Conservation (phyloP, 805 yeast species). For the Kodamaea hsintzibuensis region DNA sequence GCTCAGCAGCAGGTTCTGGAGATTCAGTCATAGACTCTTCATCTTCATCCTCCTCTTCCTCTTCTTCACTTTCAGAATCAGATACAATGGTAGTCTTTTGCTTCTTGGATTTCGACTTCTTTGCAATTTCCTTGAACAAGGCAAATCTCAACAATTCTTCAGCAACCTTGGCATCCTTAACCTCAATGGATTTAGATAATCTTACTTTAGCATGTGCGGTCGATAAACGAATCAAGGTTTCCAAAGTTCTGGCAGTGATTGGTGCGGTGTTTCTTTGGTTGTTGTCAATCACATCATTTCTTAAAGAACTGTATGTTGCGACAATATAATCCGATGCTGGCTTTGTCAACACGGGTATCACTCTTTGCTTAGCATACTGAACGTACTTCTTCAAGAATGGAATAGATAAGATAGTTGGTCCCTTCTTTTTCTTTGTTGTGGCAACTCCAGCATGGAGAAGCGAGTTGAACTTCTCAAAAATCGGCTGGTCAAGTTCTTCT, state of each 20-base stretch:
- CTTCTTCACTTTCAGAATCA: conserved; percentile 28
- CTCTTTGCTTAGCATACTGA: conserved; percentile 89
- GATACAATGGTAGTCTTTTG: conserved; percentile 19
- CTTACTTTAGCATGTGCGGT: conserved; percentile 98
- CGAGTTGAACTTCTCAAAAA: conserved; percentile 84
- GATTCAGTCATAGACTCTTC: conserved; percentile 22
- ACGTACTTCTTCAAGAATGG: conserved; percentile 88
- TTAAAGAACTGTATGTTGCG: conserved; percentile 71
- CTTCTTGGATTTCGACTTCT: conserved; percentile 26
- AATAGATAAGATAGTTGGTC: conserved; percentile 55
- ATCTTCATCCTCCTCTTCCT: conserved; percentile 34
- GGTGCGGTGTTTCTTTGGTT: conserved; percentile 85
- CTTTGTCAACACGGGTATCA: conserved; percentile 75
- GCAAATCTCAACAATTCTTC: conserved; percentile 84
- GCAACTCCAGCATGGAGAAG: conserved; percentile 77
- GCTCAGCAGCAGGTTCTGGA: conserved; percentile 12
- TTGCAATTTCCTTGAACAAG: conserved; percentile 70
- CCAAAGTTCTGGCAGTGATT: conserved; percentile 96
- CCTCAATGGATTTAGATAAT: conserved; percentile 70
- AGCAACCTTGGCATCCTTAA: conserved; percentile 81
- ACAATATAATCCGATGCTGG: conserved; percentile 82
- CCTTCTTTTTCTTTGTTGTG: conserved; percentile 20
- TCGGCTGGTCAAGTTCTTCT: conserved; percentile 49
- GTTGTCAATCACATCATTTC: conserved; percentile 66
- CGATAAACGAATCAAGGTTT: conserved; percentile 89